Evolutionary conservation across 2,329 filamentous ascomycete genomes (phyloP), one percentile per base, ranked within the genome.

Genomic region (Penicillium sp.): DNA sequence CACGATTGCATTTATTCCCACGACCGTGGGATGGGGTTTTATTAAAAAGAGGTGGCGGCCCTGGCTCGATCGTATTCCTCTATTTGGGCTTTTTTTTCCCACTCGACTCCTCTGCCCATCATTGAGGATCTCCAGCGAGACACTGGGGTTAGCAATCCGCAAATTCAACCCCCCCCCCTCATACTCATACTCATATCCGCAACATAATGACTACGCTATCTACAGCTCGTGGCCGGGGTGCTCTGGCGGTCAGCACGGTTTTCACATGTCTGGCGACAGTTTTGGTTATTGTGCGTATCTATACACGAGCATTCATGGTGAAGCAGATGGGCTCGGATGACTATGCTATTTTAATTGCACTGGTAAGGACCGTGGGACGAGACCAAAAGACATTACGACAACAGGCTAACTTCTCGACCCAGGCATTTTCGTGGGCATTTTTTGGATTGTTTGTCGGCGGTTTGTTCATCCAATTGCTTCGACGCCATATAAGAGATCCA

Each of bases 261-360:
- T 69, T 70, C 34, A 69, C 68, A 2, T 53, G 42, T 27, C 60
- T 75, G 15, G 65, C 68, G 3, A 64, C 65, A 9, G 30, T 61
- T 0, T 67, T 75, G 36, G 68, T 75, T n/a, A 55, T 54, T 3
- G 46, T 72, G n/a, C 72, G 74, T 7, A 67, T 77, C 42, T 76
- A 73, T 52, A 76, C 74, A 7, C 59, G 70, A 46, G 56, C 60
- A 3, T 53, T 60, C 9, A 53, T 74, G 44, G 64, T 72, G 30
- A 68, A 67, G 52, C 67, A 73, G 30, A 62, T 71, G 48, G 67
- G 66, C 41, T 41, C 59, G 9, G 68, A 74, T 20, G 74, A 76
- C 49, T 71, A 70, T 62, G 65, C 64, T 21, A 70, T 75, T 39
- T 13, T 75, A 7, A 58, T 68, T 21, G 65, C 73, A 4, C 56